Conservation (phyloP, 257 asterid genomes). For the Solanum corneliomulleri region DNA sequence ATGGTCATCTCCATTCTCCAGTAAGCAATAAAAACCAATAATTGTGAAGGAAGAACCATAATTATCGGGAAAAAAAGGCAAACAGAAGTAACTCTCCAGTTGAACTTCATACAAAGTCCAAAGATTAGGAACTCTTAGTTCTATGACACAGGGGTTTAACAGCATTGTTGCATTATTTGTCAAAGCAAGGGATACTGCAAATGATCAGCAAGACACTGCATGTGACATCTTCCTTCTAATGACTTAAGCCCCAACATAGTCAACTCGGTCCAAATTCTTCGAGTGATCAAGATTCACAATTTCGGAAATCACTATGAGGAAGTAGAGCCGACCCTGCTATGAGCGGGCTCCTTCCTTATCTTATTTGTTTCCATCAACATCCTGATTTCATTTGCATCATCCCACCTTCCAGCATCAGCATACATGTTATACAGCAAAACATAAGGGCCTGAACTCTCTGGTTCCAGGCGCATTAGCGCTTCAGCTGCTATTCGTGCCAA, state of each 20-base stretch:
- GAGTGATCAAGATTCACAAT: background rate
- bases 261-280: background rate
- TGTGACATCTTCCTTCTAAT: background rate
- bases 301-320: conserved; percentile 4
- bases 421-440: conserved; percentile 55
- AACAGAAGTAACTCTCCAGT: background rate
- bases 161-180: background rate
- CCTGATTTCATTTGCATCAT: conserved; percentile 65
- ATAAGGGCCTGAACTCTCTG: conserved; percentile 72
- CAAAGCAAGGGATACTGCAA: background rate
- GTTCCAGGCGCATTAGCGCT: conserved; percentile 59
- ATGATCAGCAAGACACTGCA: background rate
- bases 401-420: conserved; percentile 66
- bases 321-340: conserved; percentile 46
- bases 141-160: background rate
- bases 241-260: background rate
- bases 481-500: conserved; percentile 59
- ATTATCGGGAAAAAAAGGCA: background rate
- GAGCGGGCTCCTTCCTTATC: conserved; percentile 46
- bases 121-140: background rate
- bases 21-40: background rate
- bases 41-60: background rate
- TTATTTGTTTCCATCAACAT: conserved; percentile 42
- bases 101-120: background rate
- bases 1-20: background rate